Evolutionary conservation across 148 eudicot species (phyloP).

Genomic region (Diospyros lotus): DNA sequence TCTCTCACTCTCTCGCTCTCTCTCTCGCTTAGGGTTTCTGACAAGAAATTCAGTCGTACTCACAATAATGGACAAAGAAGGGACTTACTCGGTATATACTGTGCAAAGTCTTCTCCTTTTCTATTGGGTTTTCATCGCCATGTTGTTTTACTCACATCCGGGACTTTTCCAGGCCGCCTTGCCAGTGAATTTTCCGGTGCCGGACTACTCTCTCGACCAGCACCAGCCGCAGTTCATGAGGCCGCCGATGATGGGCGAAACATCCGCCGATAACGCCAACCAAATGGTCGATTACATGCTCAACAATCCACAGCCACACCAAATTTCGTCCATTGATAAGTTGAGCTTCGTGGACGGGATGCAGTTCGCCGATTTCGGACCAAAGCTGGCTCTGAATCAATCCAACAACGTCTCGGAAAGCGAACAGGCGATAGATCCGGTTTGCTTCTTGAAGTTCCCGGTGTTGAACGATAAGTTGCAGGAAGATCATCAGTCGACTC

Average conservation of each 20-base stretch:
- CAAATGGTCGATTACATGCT: conserved; percentile 49
- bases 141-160: conserved; percentile 22
- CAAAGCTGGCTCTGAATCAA: conserved; percentile 55
- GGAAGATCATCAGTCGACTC: conserved; percentile 10
- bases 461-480: conserved; percentile 47
- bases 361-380: conserved; percentile 92
- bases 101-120: conserved; percentile 3
- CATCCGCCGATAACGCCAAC: conserved; percentile 18
- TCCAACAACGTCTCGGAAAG: conserved; percentile 24
- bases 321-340: conserved; percentile 26
- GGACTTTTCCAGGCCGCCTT: conserved; percentile 32
- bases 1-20: conserved; percentile 16
- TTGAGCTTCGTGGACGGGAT: conserved; percentile 79
- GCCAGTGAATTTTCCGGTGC: conserved; percentile 21
- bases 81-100: conserved; percentile 41
- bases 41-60: conserved; percentile 19
- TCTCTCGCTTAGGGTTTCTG: conserved; percentile 17
- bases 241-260: conserved; percentile 13
- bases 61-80: conserved; percentile 58
- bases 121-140: conserved; percentile 16
- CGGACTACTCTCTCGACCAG: conserved; percentile 24
- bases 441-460: conserved; percentile 67
- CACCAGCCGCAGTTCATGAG: conserved; percentile 28
- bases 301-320: conserved; percentile 27
- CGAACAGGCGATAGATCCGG: conserved; percentile 40